phyloP scores from a whole-genome alignment of 495 filamentous ascomycete genomes.

The Halenospora varia region DNA sequence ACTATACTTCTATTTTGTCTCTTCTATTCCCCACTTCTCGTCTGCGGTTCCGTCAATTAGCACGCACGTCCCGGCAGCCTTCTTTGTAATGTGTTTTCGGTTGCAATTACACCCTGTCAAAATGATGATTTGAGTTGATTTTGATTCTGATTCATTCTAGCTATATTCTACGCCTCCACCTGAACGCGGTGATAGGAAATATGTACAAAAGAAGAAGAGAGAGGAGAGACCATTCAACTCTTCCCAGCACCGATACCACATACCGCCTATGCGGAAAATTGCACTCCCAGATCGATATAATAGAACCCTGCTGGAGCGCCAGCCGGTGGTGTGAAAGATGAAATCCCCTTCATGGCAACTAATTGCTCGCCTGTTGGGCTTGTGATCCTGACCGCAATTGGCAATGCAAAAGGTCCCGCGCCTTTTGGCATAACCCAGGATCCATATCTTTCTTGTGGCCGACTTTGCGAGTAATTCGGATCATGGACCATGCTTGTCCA shows the following conservation, averaged over 20 bases:
- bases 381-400: slow-evolving; percentile 10
- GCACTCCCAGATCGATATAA: slow-evolving; percentile 18
- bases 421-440: slow-evolving; percentile 6
- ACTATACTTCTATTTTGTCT: no score
- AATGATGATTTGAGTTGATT: no score
- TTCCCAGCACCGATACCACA: neutral
- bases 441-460: slow-evolving; percentile 15
- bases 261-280: slow-evolving; percentile 4
- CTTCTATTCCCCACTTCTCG: no score
- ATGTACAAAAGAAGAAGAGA: neutral
- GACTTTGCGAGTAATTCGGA: slow-evolving; percentile 6
- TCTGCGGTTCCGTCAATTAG: no score
- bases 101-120: no score
- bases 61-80: no score
- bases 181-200: no score
- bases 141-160: no score
- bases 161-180: no score
- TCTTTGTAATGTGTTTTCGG: no score
- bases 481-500: slow-evolving; percentile 10
- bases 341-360: slow-evolving; percentile 10
- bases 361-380: slow-evolving; percentile 6
- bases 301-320: slow-evolving; percentile 1
- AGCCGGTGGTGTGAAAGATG: slow-evolving; percentile 6
- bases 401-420: slow-evolving; percentile 7
- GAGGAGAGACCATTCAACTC: neutral